Base-by-base conservation (phyloP, 352 stramenopile species). In the Phytophthora hybrid region DNA sequence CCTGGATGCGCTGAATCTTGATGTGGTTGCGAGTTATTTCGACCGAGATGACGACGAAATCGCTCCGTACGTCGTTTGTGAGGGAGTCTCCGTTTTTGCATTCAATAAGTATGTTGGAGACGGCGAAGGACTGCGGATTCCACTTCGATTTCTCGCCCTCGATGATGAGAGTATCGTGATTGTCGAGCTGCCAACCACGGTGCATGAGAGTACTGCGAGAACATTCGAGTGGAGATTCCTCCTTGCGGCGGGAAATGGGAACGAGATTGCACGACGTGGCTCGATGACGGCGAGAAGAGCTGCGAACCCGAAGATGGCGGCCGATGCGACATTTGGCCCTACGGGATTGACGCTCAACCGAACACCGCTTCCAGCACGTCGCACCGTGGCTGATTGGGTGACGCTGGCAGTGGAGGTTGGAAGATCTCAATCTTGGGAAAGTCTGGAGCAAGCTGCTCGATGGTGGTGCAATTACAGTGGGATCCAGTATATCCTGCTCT, bases 401-500 rank as follows among this genome's bases (percentile, higher is more conserved):
- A 49, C 41, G 5, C 41, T 49, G 1, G 41, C 41, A 49, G 41
- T 49, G 41, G 41, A 49, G 41, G 41, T 49, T 49, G 41, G 41
- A 49, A 49, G 41, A 49, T 49, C 13, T 49, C 41, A 49, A 14
- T 5, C 41, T 7, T 49, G 41, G 41, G 13, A 14, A 49, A 49
- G 41, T 49, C 41, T 49, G 41, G 41, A 5, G 41, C 14, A 49
- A 49, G 41, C 41, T 49, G 41, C 41, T n/a, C 3, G 21, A n/a
- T 49, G 41, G 41, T 70, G 63, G 63, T 70, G 54, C 54, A 39
- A 53, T 63, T 70, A 70, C 21, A 44, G 16, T 52, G 54, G 54
- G 10, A 63, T 69, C 19, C 54, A 70, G 63, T 70, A 70, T 59
- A 59, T 70, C 29, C 18, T 69, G 41, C 54, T 63, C 5, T 53